Evolutionary conservation across 2,329 filamentous ascomycete genomes (phyloP).

Genomic region (Phaeosphaeriaceae sp.): DNA sequence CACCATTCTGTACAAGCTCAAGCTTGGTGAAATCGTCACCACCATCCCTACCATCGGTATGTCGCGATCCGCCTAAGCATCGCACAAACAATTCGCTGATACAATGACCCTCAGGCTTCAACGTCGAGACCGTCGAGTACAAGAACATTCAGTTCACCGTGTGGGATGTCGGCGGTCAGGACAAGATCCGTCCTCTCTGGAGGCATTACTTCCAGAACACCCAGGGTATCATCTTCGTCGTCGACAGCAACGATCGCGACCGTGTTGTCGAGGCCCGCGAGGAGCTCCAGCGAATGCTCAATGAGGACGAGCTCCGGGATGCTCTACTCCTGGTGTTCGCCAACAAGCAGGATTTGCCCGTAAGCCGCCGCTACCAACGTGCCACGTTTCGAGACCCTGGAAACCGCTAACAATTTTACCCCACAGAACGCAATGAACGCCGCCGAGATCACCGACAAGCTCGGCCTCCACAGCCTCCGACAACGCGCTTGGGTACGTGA

Average conservation of each 20-base stretch:
- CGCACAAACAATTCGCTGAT: slow-evolving; percentile 32
- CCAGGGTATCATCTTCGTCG: slow-evolving; percentile 97
- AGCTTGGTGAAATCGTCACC: slow-evolving; percentile 96
- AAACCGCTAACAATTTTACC: slow-evolving; percentile 20
- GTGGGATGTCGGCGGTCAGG: slow-evolving; percentile 98
- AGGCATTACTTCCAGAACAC: slow-evolving; percentile 97
- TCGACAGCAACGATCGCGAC: slow-evolving; percentile 90
- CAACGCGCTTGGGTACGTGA: slow-evolving; percentile 95
- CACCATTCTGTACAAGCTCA: slow-evolving; percentile 96
- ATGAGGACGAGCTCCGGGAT: slow-evolving; percentile 97
- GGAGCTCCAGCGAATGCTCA: slow-evolving; percentile 96
- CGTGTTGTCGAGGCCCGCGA: slow-evolving; percentile 92
- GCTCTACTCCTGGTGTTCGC: slow-evolving; percentile 93
- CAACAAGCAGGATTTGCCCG: slow-evolving; percentile 96
- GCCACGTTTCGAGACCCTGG: slow-evolving; percentile 1
- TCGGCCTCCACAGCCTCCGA: slow-evolving; percentile 98
- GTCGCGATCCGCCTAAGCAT: slow-evolving; percentile 28
- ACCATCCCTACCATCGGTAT: slow-evolving; percentile 92
- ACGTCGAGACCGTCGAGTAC: slow-evolving; percentile 98
- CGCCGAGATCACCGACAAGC: slow-evolving; percentile 99
- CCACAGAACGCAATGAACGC: slow-evolving; percentile 98
- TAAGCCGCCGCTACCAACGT: slow-evolving; percentile 60
- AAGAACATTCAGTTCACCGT: slow-evolving; percentile 99
- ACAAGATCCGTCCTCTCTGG: slow-evolving; percentile 98
- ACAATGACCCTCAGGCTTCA: slow-evolving; percentile 69